These are phyloP conservation scores for Cladosporium austrohemisphaericum DNA, from an alignment of 2,329 filamentous ascomycete species.

Conservation along the genomic window DNA sequence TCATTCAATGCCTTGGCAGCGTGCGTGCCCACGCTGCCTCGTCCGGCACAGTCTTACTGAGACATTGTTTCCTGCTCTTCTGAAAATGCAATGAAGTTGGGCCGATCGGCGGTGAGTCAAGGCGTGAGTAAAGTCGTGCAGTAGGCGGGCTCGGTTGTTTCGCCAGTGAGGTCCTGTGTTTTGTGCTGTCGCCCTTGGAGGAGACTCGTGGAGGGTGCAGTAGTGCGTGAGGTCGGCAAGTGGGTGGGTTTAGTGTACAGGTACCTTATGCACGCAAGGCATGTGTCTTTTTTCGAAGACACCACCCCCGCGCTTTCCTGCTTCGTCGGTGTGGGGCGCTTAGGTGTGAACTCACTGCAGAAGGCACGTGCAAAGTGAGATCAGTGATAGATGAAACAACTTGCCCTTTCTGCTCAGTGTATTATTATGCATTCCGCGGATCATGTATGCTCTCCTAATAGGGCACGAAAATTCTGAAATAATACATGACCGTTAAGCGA, in stretches of 20 bases:
- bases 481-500: no score
- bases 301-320: constrained; percentile 3
- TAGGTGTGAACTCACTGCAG: not conserved
- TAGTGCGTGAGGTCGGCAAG: not conserved
- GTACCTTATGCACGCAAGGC: constrained; percentile 9
- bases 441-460: no score
- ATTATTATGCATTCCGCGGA: no score
- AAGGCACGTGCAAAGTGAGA: not conserved
- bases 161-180: not conserved
- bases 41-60: constrained; percentile 8
- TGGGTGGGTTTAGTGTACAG: not conserved
- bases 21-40: constrained; percentile 8
- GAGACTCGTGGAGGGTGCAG: constrained; percentile 7
- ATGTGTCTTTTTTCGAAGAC: constrained; percentile 10
- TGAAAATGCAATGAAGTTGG: constrained; percentile 6
- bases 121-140: not conserved
- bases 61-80: constrained; percentile 15
- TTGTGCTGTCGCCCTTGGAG: not conserved
- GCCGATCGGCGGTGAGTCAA: constrained; percentile 13
- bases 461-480: no score
- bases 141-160: not conserved
- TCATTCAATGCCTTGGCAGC: constrained; percentile 14
- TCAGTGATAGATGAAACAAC: no score
- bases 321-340: not conserved
- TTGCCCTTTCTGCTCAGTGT: no score